phyloP scores from a whole-genome alignment of 2,329 filamentous ascomycete genomes.

The Colletotrichum sublineola region DNA sequence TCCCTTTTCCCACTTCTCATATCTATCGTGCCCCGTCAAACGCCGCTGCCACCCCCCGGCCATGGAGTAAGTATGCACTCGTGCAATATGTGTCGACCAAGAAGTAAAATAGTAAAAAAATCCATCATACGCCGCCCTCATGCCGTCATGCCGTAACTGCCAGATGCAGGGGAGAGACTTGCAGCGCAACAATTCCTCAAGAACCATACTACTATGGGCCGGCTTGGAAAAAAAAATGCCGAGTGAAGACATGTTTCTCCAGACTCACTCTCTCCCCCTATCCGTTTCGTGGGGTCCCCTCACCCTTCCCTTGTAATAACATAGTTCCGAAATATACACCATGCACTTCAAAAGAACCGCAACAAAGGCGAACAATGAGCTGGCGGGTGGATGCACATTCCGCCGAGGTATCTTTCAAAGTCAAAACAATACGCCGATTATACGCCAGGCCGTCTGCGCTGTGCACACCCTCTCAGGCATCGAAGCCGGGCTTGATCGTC shows the following conservation, averaged over 20 bases:
- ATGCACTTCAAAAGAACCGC: constrained; percentile 13
- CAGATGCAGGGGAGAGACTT: neutral
- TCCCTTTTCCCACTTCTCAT: constrained; percentile 4
- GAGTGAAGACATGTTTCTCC: neutral
- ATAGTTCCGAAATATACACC: neutral
- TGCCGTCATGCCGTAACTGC: constrained; percentile 30
- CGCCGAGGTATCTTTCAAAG: constrained; percentile 36
- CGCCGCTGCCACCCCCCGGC: constrained; percentile 11
- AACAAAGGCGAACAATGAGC: constrained; percentile 22
- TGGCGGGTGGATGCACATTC: constrained; percentile 7
- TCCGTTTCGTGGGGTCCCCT: neutral
- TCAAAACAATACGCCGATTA: constrained; percentile 33
- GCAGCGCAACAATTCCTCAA: neutral
- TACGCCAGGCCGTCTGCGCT: constrained; percentile 6
- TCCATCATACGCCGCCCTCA: constrained; percentile 35
- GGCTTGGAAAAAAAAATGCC: constrained; percentile 7
- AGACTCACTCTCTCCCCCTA: neutral
- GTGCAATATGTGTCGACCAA: constrained; percentile 5
- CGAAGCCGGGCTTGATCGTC: constrained; percentile 30
- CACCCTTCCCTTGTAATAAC: neutral
- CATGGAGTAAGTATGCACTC: constrained; percentile 15
- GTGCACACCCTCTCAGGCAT: constrained; percentile 3
- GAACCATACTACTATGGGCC: neutral
- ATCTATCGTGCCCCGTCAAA: constrained; percentile 21
- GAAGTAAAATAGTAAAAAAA: neutral